A percentile compares a stretch with the other conserved stretches of the same genome.
These are phyloP conservation scores for Spiromastix sp. DNA, from an alignment of 2,329 filamentous ascomycete species.

Conservation along the genomic window DNA sequence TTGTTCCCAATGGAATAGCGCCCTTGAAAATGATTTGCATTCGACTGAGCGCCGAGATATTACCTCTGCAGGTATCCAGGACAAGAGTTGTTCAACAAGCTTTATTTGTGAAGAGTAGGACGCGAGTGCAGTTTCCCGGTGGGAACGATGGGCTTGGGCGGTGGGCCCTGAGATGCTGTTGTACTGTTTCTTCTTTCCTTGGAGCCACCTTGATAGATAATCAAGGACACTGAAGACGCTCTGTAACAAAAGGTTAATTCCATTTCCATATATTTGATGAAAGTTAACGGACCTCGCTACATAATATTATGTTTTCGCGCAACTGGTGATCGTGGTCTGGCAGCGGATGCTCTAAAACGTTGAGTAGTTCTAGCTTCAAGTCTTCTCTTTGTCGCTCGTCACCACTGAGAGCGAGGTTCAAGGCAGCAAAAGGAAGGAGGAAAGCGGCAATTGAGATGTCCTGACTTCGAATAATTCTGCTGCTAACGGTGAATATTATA, in stretches of 20 bases:
- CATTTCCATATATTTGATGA: background rate
- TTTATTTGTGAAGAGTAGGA: slow-evolving; percentile 37
- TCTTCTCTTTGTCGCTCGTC: slow-evolving; percentile 52
- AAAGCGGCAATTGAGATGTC: slow-evolving; percentile 82
- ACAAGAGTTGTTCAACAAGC: slow-evolving; percentile 62
- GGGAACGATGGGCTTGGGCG: slow-evolving; percentile 19
- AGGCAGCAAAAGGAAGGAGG: slow-evolving; percentile 72
- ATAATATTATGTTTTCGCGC: slow-evolving; percentile 68
- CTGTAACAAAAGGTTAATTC: slow-evolving; percentile 32
- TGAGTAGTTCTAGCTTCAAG: slow-evolving; percentile 62
- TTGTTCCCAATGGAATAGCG: slow-evolving; percentile 89
- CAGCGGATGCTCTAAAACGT: slow-evolving; percentile 59
- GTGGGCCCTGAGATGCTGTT: slow-evolving; percentile 21
- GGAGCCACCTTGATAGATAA: slow-evolving; percentile 83
- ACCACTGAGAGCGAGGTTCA: slow-evolving; percentile 73
- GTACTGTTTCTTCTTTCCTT: slow-evolving; percentile 56
- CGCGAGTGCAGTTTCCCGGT: slow-evolving; percentile 21
- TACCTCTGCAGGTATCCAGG: slow-evolving; percentile 58
- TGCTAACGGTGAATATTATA: slow-evolving; percentile 70
- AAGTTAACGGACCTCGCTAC: slow-evolving; percentile 60
- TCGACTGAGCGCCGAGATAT: slow-evolving; percentile 79
- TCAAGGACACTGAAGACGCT: slow-evolving; percentile 84
- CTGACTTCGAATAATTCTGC: slow-evolving; percentile 72
- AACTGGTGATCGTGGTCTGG: slow-evolving; percentile 44
- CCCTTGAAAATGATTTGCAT: slow-evolving; percentile 84